These are phyloP conservation scores for Passiflora organensis DNA, from an alignment of 345 rosid species.

Conservation along the genomic window DNA sequence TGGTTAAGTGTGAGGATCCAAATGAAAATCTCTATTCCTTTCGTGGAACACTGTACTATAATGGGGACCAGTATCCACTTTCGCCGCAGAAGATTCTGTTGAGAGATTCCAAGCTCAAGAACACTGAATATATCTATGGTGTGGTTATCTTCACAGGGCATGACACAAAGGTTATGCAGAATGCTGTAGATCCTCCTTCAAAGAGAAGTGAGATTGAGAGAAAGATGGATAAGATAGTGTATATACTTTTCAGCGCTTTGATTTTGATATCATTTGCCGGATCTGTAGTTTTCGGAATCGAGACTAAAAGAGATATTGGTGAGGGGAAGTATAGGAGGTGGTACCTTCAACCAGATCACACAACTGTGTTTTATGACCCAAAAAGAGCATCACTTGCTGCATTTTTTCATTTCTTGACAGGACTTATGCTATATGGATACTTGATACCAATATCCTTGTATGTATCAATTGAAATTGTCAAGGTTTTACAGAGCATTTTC, in stretches of 20 bases:
- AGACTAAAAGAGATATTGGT: slow-evolving; percentile 47
- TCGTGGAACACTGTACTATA: slow-evolving; percentile 56
- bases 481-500: slow-evolving; percentile 83
- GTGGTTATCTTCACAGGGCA: slow-evolving; percentile 88
- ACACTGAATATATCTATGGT: slow-evolving; percentile 62
- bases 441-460: slow-evolving; percentile 88
- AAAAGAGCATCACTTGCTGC: slow-evolving; percentile 47
- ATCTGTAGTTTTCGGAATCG: slow-evolving; percentile 57
- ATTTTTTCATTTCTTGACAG: slow-evolving; percentile 82
- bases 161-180: slow-evolving; percentile 95
- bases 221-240: slow-evolving; percentile 84
- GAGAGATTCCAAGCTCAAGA: slow-evolving; percentile 76
- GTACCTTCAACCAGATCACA: slow-evolving; percentile 70
- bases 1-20: slow-evolving; percentile 79
- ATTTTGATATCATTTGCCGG: slow-evolving; percentile 61
- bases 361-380: slow-evolving; percentile 61
- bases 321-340: slow-evolving; percentile 52
- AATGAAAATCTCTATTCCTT: slow-evolving; percentile 71
- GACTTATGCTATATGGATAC: slow-evolving; percentile 85
- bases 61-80: slow-evolving; percentile 40
- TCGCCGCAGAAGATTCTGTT: slow-evolving; percentile 72
- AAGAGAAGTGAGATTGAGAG: slow-evolving; percentile 87
- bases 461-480: slow-evolving; percentile 77
- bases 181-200: slow-evolving; percentile 76
- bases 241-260: slow-evolving; percentile 68